Evolutionary conservation across 495 filamentous ascomycete genomes (phyloP), one percentile per base, ranked within the genome.

Genomic region (Trichocladium uniseriatum): DNA sequence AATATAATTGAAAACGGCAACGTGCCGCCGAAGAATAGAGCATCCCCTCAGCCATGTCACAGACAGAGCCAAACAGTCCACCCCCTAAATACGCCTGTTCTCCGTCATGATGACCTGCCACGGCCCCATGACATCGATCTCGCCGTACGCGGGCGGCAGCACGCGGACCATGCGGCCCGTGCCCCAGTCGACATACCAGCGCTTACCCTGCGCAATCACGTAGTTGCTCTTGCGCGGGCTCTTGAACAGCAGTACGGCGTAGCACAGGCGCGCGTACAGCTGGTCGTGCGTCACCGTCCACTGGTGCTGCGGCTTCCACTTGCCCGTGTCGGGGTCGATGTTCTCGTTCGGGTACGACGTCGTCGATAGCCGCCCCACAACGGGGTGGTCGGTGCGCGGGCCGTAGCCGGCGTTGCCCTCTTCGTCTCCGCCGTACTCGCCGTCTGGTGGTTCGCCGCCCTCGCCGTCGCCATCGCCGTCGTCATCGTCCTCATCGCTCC

Each of bases 191-290:
- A 74, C 66, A 22, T 62, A 64, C 69, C 71, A 75, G 48, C 63
- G 62, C 49, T 69, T 69, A 13, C 72, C 72, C 35, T 69, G 60
- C 31, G 60, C 56, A 37, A 76, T 67, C 21, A 76, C 57, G 16
- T 73, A 61, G 51, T 73, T 69, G 48, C 53, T 67, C 53, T 72
- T 72, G 14, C 72, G 54, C n/a, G 71, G 72, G 24, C 60, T 61
- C 43, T 66, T 63, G 54, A 64, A 61, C 10, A 70, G 58, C 11
- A 80, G 63, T 15, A 73, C 68, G 5, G 73, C 61, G 63, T 77
- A 76, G 54, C 77, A 80, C 2, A 76, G 59, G 40, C 69, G 70
- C 14, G 74, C 75, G 50, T 78, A 79, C 13, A 74, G 58, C 50
- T 75, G 64, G 56, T 79, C 73, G 54, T 76, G 74, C 37, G 69